phyloP scores from a whole-genome alignment of 495 filamentous ascomycete species.

The Penicillium herquei region DNA sequence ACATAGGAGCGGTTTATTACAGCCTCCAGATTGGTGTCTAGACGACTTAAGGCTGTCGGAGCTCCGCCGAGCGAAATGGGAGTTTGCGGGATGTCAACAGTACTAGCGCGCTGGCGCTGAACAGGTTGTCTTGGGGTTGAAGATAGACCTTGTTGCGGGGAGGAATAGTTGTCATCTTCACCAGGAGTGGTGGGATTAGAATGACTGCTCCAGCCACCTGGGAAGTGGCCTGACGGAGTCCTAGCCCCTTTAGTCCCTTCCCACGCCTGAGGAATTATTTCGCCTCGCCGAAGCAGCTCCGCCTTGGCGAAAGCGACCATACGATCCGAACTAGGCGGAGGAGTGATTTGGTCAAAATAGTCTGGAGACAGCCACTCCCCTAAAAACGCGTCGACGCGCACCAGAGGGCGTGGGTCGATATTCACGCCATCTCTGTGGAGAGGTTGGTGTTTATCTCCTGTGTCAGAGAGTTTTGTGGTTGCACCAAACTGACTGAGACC shows the following conservation, averaged over 20 bases:
- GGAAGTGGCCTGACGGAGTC: conserved; percentile 49
- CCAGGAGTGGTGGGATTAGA: conserved; percentile 21
- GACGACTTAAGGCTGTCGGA: conserved; percentile 20
- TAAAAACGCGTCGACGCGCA: conserved; percentile 87
- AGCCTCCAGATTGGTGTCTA: conserved; percentile 34
- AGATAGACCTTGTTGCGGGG: neutral
- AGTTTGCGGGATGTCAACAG: conserved; percentile 25
- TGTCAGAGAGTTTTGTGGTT: conserved; percentile 14
- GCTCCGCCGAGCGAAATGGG: conserved; percentile 13
- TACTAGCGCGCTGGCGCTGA: conserved; percentile 34
- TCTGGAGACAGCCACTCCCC: conserved; percentile 94
- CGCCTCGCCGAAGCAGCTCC: conserved; percentile 70
- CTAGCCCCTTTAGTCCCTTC: conserved; percentile 20
- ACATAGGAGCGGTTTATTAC: conserved; percentile 53
- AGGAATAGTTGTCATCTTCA: conserved; percentile 23
- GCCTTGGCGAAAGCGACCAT: conserved; percentile 87
- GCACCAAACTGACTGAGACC: conserved; percentile 71
- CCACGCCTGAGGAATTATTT: conserved; percentile 32
- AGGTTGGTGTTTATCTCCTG: neutral
- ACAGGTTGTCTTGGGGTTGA: neutral
- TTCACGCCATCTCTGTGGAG: conserved; percentile 5
- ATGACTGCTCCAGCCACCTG: conserved; percentile 58
- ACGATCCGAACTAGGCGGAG: conserved; percentile 78
- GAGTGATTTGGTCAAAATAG: conserved; percentile 90
- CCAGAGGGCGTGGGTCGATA: conserved; percentile 25